Conservation (phyloP, 2,329 filamentous ascomycete species). For the Trichoderma semiorbis region DNA sequence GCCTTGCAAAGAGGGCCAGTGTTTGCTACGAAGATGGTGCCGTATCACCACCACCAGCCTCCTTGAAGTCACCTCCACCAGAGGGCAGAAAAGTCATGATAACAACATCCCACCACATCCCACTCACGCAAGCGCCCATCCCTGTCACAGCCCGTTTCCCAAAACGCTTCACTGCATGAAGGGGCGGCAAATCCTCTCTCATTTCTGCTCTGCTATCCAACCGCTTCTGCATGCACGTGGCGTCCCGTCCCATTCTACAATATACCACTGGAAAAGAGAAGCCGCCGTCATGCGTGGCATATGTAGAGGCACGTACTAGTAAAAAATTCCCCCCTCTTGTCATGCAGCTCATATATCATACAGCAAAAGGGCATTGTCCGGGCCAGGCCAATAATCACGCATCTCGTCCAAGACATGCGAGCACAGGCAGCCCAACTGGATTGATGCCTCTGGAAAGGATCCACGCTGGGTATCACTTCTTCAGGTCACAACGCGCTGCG, state of each 20-base stretch:
- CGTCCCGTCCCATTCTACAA: background rate
- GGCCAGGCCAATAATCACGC: background rate
- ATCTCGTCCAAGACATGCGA: background rate
- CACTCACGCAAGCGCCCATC: slow-evolving; percentile 3
- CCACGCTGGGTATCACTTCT: slow-evolving; percentile 3
- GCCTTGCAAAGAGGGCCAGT: background rate
- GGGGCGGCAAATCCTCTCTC: slow-evolving; percentile 3
- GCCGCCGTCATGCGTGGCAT: background rate
- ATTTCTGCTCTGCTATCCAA: background rate
- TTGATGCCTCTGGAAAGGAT: background rate
- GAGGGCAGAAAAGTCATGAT: background rate
- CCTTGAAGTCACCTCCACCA: background rate
- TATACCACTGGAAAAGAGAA: background rate
- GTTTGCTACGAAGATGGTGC: background rate
- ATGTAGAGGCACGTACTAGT: slow-evolving; percentile 3
- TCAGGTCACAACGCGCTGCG: background rate
- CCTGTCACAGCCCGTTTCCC: slow-evolving; percentile 11
- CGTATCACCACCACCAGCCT: background rate
- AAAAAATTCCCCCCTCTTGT: background rate
- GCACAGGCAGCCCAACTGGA: background rate
- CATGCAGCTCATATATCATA: slow-evolving; percentile 14
- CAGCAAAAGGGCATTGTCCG: background rate
- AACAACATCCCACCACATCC: slow-evolving; percentile 16
- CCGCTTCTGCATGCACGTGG: slow-evolving; percentile 17
- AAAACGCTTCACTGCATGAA: slow-evolving; percentile 14